A percentile compares a stretch with the other conserved stretches of the same genome.
Evolutionary conservation across 2,329 filamentous ascomycete genomes (phyloP).

Genomic region (Allantophomopsis lycopodina): DNA sequence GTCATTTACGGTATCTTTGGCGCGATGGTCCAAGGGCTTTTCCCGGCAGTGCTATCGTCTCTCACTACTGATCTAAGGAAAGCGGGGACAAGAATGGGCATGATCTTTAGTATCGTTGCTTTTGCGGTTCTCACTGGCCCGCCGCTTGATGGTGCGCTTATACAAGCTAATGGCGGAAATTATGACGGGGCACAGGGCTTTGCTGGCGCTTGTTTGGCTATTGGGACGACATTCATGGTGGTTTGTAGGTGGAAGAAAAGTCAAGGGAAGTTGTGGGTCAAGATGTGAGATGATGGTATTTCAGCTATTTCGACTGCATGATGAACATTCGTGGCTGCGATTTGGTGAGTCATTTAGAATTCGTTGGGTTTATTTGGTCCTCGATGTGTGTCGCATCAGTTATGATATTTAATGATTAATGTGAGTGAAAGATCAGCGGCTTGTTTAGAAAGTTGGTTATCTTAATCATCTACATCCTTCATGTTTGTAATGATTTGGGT

Average conservation of each 20-base stretch:
- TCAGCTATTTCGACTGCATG: too few species aligned
- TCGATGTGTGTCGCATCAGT: too few species aligned
- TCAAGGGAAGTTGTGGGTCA: conserved; percentile 22
- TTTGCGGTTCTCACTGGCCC: conserved; percentile 13
- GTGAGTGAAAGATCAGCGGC: too few species aligned
- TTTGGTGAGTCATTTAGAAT: too few species aligned
- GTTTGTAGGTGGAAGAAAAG: conserved; percentile 28
- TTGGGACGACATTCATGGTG: conserved; percentile 31
- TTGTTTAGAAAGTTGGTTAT: too few species aligned
- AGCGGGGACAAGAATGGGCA: conserved; percentile 40
- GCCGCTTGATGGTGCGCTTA: conserved; percentile 13
- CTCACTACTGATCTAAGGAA: conserved; percentile 36
- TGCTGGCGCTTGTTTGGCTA: conserved; percentile 5
- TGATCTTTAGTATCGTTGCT: conserved; percentile 41
- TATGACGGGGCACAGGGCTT: conserved; percentile 11
- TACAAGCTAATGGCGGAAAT: conserved; percentile 5
- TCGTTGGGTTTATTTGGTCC: too few species aligned
- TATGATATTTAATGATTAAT: too few species aligned
- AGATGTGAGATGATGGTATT: conserved; percentile 15
- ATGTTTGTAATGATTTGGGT: too few species aligned
- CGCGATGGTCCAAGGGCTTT: conserved; percentile 32
- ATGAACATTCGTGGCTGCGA: too few species aligned
- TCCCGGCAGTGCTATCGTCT: conserved; percentile 31
- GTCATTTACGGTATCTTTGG: conserved; percentile 33
- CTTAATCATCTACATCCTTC: too few species aligned